Conservation (phyloP, 2,329 filamentous ascomycete species). For the Apiospora hydei region DNA sequence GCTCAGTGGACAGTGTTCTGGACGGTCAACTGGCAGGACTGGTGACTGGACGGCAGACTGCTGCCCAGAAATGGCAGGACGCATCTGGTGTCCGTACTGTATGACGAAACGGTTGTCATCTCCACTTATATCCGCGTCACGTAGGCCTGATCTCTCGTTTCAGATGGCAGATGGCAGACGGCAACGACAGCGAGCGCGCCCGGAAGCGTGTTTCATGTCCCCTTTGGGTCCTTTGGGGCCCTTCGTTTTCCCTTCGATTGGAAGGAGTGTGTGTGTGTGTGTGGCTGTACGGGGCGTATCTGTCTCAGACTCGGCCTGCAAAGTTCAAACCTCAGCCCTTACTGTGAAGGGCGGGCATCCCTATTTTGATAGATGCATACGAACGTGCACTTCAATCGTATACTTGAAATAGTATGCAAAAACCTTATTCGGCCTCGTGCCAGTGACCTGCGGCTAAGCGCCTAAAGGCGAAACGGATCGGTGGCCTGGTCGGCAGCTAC, state of each 20-base stretch:
- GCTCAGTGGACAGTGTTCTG: too few relatives aligned
- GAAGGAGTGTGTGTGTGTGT: background rate
- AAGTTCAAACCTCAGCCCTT: background rate
- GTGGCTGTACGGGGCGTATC: background rate
- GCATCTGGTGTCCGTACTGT: conserved; percentile 5
- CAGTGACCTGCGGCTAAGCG: background rate
- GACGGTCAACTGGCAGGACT: too few relatives aligned
- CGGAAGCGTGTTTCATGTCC: conserved; percentile 12
- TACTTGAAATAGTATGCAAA: background rate
- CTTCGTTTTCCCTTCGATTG: background rate
- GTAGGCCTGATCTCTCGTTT: conserved; percentile 5
- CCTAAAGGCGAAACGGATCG: background rate
- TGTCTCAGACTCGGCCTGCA: background rate
- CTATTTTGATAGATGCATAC: background rate
- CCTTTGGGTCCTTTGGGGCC: too few relatives aligned
- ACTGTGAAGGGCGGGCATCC: background rate
- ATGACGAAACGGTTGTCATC: background rate
- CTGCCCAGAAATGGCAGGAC: background rate
- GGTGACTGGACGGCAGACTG: too few relatives aligned
- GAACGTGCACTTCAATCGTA: background rate
- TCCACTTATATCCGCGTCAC: conserved; percentile 18
- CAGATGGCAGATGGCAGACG: background rate
- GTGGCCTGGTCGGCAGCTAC: background rate
- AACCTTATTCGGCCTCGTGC: background rate
- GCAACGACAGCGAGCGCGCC: background rate